A percentile compares a stretch with the other conserved stretches of the same genome.
Conservation (phyloP, 2,329 filamentous ascomycete genomes). For the Calonectria pseudoturangicola region DNA sequence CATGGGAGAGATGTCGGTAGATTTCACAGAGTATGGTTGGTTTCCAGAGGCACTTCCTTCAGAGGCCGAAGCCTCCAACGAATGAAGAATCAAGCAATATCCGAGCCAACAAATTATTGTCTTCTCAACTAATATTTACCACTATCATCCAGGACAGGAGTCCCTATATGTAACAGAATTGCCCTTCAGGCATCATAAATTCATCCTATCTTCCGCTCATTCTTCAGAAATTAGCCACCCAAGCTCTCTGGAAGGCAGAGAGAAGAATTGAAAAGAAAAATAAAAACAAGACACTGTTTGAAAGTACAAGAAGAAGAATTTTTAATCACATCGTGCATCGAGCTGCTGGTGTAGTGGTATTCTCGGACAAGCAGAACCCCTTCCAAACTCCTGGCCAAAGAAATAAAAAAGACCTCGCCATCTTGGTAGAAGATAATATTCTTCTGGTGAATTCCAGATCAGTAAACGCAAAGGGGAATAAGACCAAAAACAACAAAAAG, state of each 20-base stretch:
- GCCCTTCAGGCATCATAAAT: constrained; percentile 50
- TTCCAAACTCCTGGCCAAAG: constrained; percentile 58
- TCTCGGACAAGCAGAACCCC: constrained; percentile 47
- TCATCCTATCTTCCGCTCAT: constrained; percentile 56
- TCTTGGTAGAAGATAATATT: constrained; percentile 45
- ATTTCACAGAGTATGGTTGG: constrained; percentile 73
- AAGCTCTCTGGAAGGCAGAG: constrained; percentile 33
- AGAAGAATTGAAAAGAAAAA: constrained; percentile 45
- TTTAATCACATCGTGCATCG: constrained; percentile 49
- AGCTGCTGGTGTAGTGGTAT: constrained; percentile 55
- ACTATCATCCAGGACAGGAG: constrained; percentile 49
- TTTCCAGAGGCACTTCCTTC: constrained; percentile 72
- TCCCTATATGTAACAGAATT: constrained; percentile 53
- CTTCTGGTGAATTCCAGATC: constrained; percentile 41
- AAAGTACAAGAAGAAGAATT: constrained; percentile 45
- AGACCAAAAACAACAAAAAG: constrained; percentile 44
- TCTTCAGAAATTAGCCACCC: constrained; percentile 47
- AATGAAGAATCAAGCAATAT: background rate
- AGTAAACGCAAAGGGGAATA: constrained; percentile 53
- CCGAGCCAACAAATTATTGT: constrained; percentile 25
- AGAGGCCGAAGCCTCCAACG: constrained; percentile 50
- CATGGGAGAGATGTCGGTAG: constrained; percentile 71
- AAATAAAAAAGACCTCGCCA: constrained; percentile 50
- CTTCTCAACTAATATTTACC: constrained; percentile 54
- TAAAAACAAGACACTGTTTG: constrained; percentile 42